A percentile compares a stretch with the other conserved stretches of the same genome.
Conservation (phyloP, 257 asterid species). For the Capsicum rhomboideum region DNA sequence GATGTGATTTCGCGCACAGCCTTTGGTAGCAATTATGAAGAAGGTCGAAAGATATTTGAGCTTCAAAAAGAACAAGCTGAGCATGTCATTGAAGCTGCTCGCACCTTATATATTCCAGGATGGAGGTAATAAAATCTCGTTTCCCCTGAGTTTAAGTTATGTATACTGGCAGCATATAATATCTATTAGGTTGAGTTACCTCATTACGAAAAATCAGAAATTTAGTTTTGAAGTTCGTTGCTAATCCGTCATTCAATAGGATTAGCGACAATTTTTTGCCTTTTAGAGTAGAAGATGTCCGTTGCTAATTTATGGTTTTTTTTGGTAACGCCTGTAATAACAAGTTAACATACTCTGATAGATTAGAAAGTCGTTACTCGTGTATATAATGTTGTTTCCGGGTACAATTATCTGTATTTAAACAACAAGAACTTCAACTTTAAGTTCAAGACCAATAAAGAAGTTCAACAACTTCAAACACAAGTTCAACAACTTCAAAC, state of each 20-base stretch:
- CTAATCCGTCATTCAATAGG: not conserved
- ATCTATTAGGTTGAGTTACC: not conserved
- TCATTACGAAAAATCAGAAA: not conserved
- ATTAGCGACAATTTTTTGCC: not conserved
- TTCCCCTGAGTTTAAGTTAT: not conserved
- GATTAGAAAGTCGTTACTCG: not conserved
- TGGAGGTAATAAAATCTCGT: conserved; percentile 14
- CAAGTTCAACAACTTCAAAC: no score
- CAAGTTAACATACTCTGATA: not conserved
- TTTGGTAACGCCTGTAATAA: not conserved
- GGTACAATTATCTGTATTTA: no score
- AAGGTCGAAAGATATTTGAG: conserved; percentile 43
- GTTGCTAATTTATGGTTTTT: not conserved
- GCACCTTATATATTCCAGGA: conserved; percentile 30
- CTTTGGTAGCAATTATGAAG: conserved; percentile 44
- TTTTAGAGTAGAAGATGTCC: not conserved
- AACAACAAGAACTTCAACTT: no score
- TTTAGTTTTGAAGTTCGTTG: not conserved
- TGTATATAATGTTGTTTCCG: no score
- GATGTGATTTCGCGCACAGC: conserved; percentile 44
- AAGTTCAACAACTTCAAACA: no score
- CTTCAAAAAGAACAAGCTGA: conserved; percentile 34
- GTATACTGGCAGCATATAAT: not conserved
- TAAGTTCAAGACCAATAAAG: no score
- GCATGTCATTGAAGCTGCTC: conserved; percentile 1